Base-by-base conservation (phyloP, 225 moss, liverwort and hornwort genomes). In the Pseudisothecium myosuroides region DNA sequence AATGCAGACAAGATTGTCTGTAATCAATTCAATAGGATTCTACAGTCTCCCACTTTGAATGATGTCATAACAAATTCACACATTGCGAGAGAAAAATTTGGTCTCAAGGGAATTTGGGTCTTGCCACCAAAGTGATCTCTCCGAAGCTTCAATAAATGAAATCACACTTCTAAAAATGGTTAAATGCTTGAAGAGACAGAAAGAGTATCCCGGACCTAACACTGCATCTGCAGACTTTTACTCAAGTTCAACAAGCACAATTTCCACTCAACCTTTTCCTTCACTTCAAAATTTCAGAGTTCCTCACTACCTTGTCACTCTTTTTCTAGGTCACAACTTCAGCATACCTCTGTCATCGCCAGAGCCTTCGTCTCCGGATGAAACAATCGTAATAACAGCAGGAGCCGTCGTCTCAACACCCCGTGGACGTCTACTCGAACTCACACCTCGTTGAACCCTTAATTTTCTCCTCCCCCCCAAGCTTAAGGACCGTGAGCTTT, bases 351-450 rank as follows among this genome's bases (percentile, higher is more conserved):
- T 49, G 28, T 55, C 86, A 5, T 78, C 60, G 54, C 82, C 86
- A n/a, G 86, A 80, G 37, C 31, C 79, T 79, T 90, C 91, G 62
- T 90, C 89, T 27, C 59, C 89, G 4, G 90, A 90, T 19, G 93
- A 91, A 88, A 50, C 71, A 62, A 86, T 90, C 76, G 72, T 86
- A 19, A 89, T 60, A 9, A 88, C 61, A 24, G 84, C 61, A 24
- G 84, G 67, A 80, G n/a, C 54, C 28, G 85, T 58, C 28, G 87
- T 50, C 60, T 82, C 83, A 34, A 61, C 72, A 4, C 12, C 59
- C 31, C 82, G 67, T 67, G 63, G 14, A 58, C 80, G 84, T 61
- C 84, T 56, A 58, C 76, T 39, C 50, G 72, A 86, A 71, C 17
- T 81, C 87, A 79, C 52, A 60, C 54, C 83, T 75, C 81, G 54